Percentiles rank a stretch among this genome's conserved stretches.
Evolutionary conservation across 2,329 filamentous ascomycete species (phyloP).

Genomic region (Biscogniauxia marginata): DNA sequence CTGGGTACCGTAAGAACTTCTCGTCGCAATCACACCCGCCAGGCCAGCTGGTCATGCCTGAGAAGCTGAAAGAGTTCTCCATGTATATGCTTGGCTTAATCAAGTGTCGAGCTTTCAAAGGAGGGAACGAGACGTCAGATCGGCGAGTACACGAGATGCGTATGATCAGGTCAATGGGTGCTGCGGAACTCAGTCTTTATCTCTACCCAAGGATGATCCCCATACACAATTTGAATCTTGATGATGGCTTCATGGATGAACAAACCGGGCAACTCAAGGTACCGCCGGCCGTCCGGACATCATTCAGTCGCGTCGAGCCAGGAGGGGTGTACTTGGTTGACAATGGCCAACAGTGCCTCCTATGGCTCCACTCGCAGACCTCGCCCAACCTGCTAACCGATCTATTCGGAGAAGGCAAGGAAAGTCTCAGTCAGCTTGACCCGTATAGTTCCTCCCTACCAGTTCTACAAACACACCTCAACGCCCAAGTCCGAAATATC

Average conservation of each 20-base stretch:
- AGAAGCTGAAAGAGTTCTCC: conserved; percentile 91
- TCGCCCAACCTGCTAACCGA: conserved; percentile 89
- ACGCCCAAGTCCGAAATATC: conserved; percentile 92
- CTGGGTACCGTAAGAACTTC: conserved; percentile 90
- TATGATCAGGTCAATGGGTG: conserved; percentile 84
- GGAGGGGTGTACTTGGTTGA: conserved; percentile 94
- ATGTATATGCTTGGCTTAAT: conserved; percentile 93
- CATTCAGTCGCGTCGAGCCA: conserved; percentile 84
- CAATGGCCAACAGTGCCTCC: conserved; percentile 85
- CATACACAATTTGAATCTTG: conserved; percentile 81
- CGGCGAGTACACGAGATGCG: conserved; percentile 88
- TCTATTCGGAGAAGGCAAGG: conserved; percentile 77
- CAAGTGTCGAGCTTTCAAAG: conserved; percentile 92
- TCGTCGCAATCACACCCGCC: conserved; percentile 79
- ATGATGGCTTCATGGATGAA: conserved; percentile 86
- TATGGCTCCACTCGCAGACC: conserved; percentile 92
- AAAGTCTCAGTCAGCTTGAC: conserved; percentile 72
- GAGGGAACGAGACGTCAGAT: conserved; percentile 86
- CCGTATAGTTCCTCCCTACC: conserved; percentile 79
- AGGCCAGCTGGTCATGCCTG: conserved; percentile 89
- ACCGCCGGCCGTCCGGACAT: conserved; percentile 76
- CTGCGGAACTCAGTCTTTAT: conserved; percentile 82
- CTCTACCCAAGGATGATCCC: conserved; percentile 93
- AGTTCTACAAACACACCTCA: conserved; percentile 85
- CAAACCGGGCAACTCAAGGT: conserved; percentile 84